Evolutionary conservation across 1,139 yeast genomes (phyloP).

Genomic region (Blastobotrys buckinghamii): DNA sequence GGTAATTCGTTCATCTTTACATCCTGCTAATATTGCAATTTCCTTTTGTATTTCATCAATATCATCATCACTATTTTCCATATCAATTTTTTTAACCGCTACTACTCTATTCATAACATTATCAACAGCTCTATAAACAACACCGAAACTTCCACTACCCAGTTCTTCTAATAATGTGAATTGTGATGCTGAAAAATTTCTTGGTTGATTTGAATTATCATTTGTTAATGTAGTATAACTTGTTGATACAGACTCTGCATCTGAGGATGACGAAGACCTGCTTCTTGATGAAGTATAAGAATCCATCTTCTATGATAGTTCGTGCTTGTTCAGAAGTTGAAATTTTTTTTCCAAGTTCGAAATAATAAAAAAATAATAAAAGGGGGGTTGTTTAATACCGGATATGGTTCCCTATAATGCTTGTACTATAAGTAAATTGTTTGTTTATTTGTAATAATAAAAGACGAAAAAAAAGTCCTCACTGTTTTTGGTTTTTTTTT

Average conservation of each 20-base stretch:
- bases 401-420: too few species aligned
- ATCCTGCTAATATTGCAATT: slow-evolving; percentile 68
- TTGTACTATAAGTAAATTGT: too few species aligned
- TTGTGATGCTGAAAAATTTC: slow-evolving; percentile 41
- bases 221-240: neutral
- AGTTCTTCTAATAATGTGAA: slow-evolving; percentile 66
- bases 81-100: slow-evolving; percentile 46
- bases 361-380: neutral
- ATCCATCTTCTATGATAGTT: too few species aligned
- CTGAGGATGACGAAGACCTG: slow-evolving; percentile 7
- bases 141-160: slow-evolving; percentile 87
- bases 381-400: too few species aligned
- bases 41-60: slow-evolving; percentile 76
- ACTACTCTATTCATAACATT: slow-evolving; percentile 24
- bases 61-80: slow-evolving; percentile 72
- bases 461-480: too few species aligned
- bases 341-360: neutral
- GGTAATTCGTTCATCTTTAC: slow-evolving; percentile 66
- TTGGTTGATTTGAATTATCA: slow-evolving; percentile 15
- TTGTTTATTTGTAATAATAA: too few species aligned
- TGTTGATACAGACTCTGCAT: slow-evolving; percentile 5
- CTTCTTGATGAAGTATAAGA: neutral
- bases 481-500: too few species aligned
- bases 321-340: neutral
- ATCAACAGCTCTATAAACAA: slow-evolving; percentile 70